Conservation (phyloP, 1,139 yeast genomes). For the Zygosaccharomyces sapae region DNA sequence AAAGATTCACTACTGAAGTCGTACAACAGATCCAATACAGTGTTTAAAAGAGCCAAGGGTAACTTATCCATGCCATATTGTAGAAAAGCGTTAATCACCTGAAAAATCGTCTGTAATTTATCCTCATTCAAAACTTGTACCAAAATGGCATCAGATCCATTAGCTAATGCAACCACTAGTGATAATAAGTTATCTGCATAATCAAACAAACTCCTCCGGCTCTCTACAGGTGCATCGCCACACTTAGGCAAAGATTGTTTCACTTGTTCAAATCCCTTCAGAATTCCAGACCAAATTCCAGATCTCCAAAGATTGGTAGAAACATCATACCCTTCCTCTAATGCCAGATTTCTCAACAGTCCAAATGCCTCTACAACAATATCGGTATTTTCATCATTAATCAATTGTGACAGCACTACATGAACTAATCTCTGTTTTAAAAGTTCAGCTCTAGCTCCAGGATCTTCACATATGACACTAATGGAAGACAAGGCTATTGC, state of each 20-base stretch:
- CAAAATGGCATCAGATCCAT: conserved; percentile 59
- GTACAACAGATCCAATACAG: conserved; percentile 58
- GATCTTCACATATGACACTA: conserved; percentile 66
- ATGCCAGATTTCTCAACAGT: conserved; percentile 67
- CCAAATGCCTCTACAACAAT: conserved; percentile 79
- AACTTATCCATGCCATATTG: conserved; percentile 34
- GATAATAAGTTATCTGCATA: conserved; percentile 72
- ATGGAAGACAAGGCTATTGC: conserved; percentile 76
- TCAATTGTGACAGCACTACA: conserved; percentile 56
- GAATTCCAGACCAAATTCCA: conserved; percentile 63
- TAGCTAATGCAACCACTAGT: conserved; percentile 61
- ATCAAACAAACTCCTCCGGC: conserved; percentile 50
- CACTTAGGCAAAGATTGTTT: conserved; percentile 46
- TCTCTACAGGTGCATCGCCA: conserved; percentile 27
- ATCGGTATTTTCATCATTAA: conserved; percentile 68
- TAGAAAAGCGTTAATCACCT: conserved; percentile 44
- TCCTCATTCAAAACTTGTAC: conserved; percentile 46
- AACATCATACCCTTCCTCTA: conserved; percentile 88
- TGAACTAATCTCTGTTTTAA: conserved; percentile 68
- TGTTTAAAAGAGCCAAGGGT: conserved; percentile 46
- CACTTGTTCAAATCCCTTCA: conserved; percentile 48
- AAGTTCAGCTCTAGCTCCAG: conserved; percentile 54
- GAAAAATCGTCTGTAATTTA: conserved; percentile 38
- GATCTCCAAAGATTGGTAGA: conserved; percentile 73
- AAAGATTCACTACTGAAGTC: conserved; percentile 63